Conservation (phyloP, 2,329 filamentous ascomycete genomes). For the Xylaria polymorpha region DNA sequence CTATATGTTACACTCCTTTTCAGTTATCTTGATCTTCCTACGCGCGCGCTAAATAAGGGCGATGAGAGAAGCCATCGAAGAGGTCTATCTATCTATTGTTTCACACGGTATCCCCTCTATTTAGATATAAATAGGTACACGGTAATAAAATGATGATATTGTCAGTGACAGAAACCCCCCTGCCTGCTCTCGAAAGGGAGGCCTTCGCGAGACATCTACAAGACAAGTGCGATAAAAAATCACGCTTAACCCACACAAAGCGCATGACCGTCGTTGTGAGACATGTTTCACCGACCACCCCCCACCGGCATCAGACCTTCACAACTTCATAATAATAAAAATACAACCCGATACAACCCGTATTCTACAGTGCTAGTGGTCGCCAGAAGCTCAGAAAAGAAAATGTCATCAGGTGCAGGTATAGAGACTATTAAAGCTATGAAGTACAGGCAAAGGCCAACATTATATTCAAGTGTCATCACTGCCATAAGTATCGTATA, state of each 20-base stretch:
- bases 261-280: neutral
- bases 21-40: no score
- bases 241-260: neutral
- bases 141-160: no score
- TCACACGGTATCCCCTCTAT: no score
- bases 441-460: constrained; percentile 16
- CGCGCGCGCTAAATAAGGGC: no score
- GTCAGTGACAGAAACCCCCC: no score
- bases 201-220: no score
- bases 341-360: neutral
- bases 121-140: no score
- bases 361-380: neutral
- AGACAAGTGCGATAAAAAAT: neutral
- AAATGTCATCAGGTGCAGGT: neutral
- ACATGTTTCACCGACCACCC: neutral
- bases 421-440: constrained; percentile 1
- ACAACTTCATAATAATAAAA: neutral
- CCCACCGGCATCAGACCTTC: neutral
- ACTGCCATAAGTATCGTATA: constrained; percentile 29
- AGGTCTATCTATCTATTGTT: no score
- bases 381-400: neutral
- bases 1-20: no score
- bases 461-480: constrained; percentile 28
- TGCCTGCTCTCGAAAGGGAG: no score
- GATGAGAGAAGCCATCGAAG: no score